Evolutionary conservation across 768 basidiomycete genomes (phyloP).

Genomic region (Butyriboletus loyo): DNA sequence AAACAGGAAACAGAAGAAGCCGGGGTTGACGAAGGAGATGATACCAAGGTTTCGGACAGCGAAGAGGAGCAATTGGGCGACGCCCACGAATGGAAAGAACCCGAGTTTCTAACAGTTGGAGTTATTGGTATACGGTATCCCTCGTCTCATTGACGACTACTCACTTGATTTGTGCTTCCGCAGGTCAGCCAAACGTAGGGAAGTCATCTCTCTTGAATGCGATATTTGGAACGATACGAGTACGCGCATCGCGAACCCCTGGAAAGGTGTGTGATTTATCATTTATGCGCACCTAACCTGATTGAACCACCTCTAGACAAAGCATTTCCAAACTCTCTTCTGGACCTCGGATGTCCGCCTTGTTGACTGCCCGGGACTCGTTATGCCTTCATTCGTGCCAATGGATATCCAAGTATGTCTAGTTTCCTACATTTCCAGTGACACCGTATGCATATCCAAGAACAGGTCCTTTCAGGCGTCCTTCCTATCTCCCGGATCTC

Average conservation of each 20-base stretch:
- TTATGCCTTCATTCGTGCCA: conserved; percentile 80
- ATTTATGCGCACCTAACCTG: background rate
- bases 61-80: conserved; percentile 16
- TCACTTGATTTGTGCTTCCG: background rate
- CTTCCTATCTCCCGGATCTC: conserved; percentile 81
- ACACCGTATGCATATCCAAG: background rate
- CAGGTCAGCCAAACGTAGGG: conserved; percentile 93
- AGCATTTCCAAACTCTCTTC: conserved; percentile 93
- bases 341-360: conserved; percentile 84
- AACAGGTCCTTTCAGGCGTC: conserved; percentile 64
- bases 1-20: conserved; percentile 6
- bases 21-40: conserved; percentile 23
- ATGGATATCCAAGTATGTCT: conserved; percentile 74
- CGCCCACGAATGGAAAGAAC: conserved; percentile 35
- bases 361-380: conserved; percentile 94
- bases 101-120: conserved; percentile 72
- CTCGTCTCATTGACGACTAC: background rate
- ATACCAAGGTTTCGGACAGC: conserved; percentile 4
- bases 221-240: conserved; percentile 74
- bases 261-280: conserved; percentile 58
- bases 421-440: background rate
- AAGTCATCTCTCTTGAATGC: conserved; percentile 93
- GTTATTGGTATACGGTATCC: conserved; percentile 54
- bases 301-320: conserved; percentile 53
- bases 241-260: conserved; percentile 80